Percentiles rank a stretch among this genome's conserved stretches.
Evolutionary conservation across 2,329 filamentous ascomycete genomes (phyloP).

Genomic region (Lizonia empirigonia): DNA sequence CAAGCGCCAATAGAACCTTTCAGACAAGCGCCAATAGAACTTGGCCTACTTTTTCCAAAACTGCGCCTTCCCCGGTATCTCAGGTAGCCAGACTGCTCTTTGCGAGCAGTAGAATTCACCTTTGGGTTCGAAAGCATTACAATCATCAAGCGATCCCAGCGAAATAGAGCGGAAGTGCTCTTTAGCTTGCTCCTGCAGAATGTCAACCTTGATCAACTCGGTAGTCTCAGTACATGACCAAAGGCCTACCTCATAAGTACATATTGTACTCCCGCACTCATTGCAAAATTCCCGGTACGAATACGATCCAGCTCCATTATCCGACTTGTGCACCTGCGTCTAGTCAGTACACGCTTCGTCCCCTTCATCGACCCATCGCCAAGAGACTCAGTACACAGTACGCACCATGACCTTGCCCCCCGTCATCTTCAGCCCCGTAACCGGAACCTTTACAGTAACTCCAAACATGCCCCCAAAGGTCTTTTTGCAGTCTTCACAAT

Average conservation of each 20-base stretch:
- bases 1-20: not conserved
- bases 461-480: constrained; percentile 60
- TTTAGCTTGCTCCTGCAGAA: constrained; percentile 29
- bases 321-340: constrained; percentile 52
- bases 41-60: constrained; percentile 8
- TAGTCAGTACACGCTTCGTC: not conserved
- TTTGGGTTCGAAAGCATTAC: constrained; percentile 44
- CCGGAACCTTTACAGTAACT: constrained; percentile 58
- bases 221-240: not conserved
- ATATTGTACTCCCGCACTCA: constrained; percentile 57
- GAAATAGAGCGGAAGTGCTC: constrained; percentile 29
- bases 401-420: constrained; percentile 28
- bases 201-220: not conserved
- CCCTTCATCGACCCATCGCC: not conserved
- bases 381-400: not conserved
- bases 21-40: not conserved
- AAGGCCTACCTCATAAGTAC: constrained; percentile 55
- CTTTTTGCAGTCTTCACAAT: constrained; percentile 61
- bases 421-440: constrained; percentile 50
- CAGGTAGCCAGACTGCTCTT: constrained; percentile 29
- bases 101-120: constrained; percentile 76
- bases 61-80: constrained; percentile 27
- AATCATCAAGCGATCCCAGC: constrained; percentile 33
- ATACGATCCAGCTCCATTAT: constrained; percentile 56
- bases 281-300: constrained; percentile 61